Percentiles rank a stretch among this genome's conserved stretches.
Evolutionary conservation across 768 basidiomycete genomes (phyloP).

Genomic region (Phaeolepiota aurea): DNA sequence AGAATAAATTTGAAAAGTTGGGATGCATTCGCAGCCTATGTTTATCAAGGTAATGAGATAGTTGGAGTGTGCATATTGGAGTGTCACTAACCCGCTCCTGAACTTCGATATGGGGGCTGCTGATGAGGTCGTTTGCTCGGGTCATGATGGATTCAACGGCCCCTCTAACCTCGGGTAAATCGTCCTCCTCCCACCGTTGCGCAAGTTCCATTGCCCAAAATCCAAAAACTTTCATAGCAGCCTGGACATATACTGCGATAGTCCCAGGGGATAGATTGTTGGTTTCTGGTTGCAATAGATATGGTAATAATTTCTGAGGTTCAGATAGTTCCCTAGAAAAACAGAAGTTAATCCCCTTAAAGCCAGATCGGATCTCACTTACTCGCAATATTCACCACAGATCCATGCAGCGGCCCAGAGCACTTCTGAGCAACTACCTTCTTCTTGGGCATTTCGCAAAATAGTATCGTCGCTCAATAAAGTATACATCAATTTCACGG

Average conservation of each 20-base stretch:
- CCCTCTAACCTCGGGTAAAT: slow-evolving; percentile 53
- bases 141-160: slow-evolving; percentile 55
- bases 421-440: slow-evolving; percentile 74
- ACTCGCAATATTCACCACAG: slow-evolving; percentile 92
- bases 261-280: slow-evolving; percentile 53
- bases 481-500: slow-evolving; percentile 78
- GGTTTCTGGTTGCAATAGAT: slow-evolving; percentile 56
- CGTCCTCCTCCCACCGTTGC: slow-evolving; percentile 67
- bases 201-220: slow-evolving; percentile 74
- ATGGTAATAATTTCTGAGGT: slow-evolving; percentile 63
- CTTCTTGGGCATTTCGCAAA: slow-evolving; percentile 55
- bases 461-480: slow-evolving; percentile 75
- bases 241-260: slow-evolving; percentile 74
- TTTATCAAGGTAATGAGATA: too few relatives aligned
- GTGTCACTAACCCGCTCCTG: slow-evolving; percentile 84
- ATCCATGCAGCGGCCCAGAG: slow-evolving; percentile 96
- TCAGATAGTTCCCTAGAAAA: slow-evolving; percentile 71
- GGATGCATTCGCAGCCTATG: slow-evolving; percentile 72
- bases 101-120: slow-evolving; percentile 72
- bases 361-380: too few relatives aligned
- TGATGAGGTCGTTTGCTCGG: slow-evolving; percentile 50
- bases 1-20: slow-evolving; percentile 72
- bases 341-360: too few relatives aligned
- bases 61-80: too few relatives aligned
- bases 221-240: slow-evolving; percentile 82